phyloP scores from a whole-genome alignment of 1,284 basidiomycete species.

The Trametes sp. region DNA sequence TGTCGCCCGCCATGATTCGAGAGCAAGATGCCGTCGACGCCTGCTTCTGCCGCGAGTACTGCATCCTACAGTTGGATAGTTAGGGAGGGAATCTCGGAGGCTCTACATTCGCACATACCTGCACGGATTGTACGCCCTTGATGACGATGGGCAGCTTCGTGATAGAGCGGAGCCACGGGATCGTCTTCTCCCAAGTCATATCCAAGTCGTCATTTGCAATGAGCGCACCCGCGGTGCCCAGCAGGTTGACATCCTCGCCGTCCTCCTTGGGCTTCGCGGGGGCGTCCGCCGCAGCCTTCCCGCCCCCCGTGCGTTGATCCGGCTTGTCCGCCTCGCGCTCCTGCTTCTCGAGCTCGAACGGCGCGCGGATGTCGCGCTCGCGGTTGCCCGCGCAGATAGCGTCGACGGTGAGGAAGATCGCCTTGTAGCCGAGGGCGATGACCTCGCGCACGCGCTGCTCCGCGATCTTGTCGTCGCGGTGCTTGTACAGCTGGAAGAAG shows the following conservation, averaged over 20 bases:
- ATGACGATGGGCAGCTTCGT: conserved; percentile 86
- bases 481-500: conserved; percentile 91
- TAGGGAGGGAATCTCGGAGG: no score
- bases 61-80: conserved; percentile 82
- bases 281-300: conserved; percentile 35
- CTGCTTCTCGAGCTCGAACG: conserved; percentile 68
- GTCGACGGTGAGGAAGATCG: conserved; percentile 93
- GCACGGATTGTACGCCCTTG: conserved; percentile 85
- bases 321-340: conserved; percentile 50
- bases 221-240: conserved; percentile 72
- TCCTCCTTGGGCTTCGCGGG: conserved; percentile 38
- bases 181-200: conserved; percentile 78
- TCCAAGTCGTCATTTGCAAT: conserved; percentile 69
- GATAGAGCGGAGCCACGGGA: conserved; percentile 79
- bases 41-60: conserved; percentile 87
- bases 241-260: conserved; percentile 48
- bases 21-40: conserved; percentile 87
- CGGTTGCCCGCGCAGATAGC: conserved; percentile 87
- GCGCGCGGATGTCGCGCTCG: conserved; percentile 78
- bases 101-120: conserved; percentile 52
- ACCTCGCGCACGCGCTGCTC: conserved; percentile 78
- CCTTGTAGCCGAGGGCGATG: conserved; percentile 78
- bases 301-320: conserved; percentile 41
- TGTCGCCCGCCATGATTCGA: conserved; percentile 94
- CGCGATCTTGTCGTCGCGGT: conserved; percentile 73